Base-by-base conservation (phyloP, 2,329 filamentous ascomycete genomes). In the Gaeumannomyces sp. region DNA sequence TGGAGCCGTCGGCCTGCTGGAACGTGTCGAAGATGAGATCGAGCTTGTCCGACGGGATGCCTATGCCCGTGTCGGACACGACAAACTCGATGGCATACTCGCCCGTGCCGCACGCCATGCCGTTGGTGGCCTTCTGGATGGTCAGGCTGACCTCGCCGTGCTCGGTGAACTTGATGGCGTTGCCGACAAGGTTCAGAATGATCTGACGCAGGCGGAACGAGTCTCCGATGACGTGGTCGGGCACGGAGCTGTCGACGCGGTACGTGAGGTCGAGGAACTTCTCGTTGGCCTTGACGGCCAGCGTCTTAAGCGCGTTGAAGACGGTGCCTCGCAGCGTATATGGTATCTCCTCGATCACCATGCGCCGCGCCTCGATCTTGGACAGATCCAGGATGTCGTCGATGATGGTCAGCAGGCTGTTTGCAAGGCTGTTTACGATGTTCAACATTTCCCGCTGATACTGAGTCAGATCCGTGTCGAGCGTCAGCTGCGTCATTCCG, bases 391-490 rank as follows among this genome's bases (percentile, higher is more conserved):
- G 75, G 72, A 90, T 90, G 72, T 90, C 88, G 75, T 99, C 94
- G 73, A 99, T 98, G 71, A 99, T 98, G 62, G 94, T 98, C 72
- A 99, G 80, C 71, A 99, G 80, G 78, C 94, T 97, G 79, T 97
- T 97, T 69, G 94, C 95, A 70, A 98, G 82, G 73, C 96, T 96
- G 78, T 97, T 94, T 71, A 99, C 94, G 72, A 97, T 97, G 71
- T 97, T 98, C 76, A 98, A 81, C 94, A 98, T 98, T 79, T 99
- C 95, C 70, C 95, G 89, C 73, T 97, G 95, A 72, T 97, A 96
- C 73, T 93, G 91, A 60, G 93, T 97, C 66, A 99, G 82, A 74
- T 98, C 90, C 56, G 94, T 97, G 74, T 99, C 95, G 64, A 99
- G 83, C 1, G 95, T 97, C 65, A 99, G 83, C 76, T 64, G 93